Conservation (phyloP, 2,329 filamentous ascomycete species). For the Chaetomium strumarium region DNA sequence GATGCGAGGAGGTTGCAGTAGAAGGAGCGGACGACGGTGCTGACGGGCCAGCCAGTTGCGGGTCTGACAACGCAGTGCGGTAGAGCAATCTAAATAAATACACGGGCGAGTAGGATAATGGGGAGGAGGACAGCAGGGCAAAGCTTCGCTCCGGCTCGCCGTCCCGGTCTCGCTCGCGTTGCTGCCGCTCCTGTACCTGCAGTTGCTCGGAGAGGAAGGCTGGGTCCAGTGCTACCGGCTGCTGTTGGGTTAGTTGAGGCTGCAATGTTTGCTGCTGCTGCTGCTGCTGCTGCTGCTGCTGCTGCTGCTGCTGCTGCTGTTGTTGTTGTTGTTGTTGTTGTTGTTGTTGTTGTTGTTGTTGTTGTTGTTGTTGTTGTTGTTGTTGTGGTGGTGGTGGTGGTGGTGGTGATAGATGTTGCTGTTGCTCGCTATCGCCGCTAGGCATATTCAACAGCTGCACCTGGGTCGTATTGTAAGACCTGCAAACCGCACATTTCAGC, state of each 20-base stretch:
- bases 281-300: conserved; percentile 19
- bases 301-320: conserved; percentile 1
- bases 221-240: conserved; percentile 7
- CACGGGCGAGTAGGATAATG: conserved; percentile 10
- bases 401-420: conserved; percentile 12
- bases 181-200: conserved; percentile 2
- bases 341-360: conserved; percentile 17
- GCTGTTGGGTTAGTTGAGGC: conserved; percentile 20
- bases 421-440: conserved; percentile 25
- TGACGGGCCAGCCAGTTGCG: background rate
- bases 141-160: background rate
- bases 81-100: conserved; percentile 5
- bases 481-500: conserved; percentile 73
- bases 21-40: background rate
- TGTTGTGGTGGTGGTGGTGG: conserved; percentile 16
- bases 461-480: conserved; percentile 65
- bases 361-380: conserved; percentile 4
- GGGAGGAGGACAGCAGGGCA: conserved; percentile 2
- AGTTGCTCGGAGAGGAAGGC: background rate
- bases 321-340: conserved; percentile 16
- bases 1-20: background rate
- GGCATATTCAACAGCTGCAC: conserved; percentile 51
- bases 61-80: background rate
- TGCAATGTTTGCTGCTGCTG: background rate
- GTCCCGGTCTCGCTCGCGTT: background rate